These are phyloP conservation scores for Tripidium arundinaceum DNA, from an alignment of 202 grass and related monocot species.

Conservation along the genomic window DNA sequence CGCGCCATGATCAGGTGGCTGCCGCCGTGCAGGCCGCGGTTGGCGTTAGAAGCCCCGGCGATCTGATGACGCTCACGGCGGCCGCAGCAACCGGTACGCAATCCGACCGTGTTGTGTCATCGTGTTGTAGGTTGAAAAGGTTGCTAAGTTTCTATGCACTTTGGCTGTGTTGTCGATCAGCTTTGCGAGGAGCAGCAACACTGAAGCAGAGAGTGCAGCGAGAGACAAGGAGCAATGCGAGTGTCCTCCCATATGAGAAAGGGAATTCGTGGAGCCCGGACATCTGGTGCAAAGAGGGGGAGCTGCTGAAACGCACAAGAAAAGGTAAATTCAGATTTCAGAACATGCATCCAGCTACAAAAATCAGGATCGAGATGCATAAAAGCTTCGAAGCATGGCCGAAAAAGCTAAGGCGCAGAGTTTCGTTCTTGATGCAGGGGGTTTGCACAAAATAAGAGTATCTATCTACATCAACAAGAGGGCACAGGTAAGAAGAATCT, in stretches of 20 bases:
- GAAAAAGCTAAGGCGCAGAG: conserved; percentile 3
- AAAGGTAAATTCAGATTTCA: too few relatives aligned
- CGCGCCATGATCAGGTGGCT: too few relatives aligned
- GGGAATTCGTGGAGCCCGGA: conserved; percentile 57
- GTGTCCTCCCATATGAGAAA: conserved; percentile 59
- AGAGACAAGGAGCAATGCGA: conserved; percentile 67
- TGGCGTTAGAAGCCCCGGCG: too few relatives aligned
- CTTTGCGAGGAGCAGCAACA: conserved; percentile 75
- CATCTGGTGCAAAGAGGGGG: conserved; percentile 99
- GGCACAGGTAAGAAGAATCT: conserved; percentile 55
- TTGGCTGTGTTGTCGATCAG: conserved; percentile 28
- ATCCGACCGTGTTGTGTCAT: neutral
- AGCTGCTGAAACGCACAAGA: too few relatives aligned
- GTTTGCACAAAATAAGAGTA: conserved; percentile 57
- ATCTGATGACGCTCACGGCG: too few relatives aligned
- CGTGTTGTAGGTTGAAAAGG: neutral
- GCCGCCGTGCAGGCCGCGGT: too few relatives aligned
- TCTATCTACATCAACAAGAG: too few relatives aligned
- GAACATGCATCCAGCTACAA: conserved; percentile 2
- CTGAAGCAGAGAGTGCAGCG: too few relatives aligned
- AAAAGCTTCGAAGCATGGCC: neutral
- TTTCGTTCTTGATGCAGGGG: conserved; percentile 59
- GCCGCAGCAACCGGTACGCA: conserved; percentile 68
- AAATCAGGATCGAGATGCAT: neutral
- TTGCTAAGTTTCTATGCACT: neutral